Evolutionary conservation across 352 stramenopile genomes (phyloP), one percentile per base, ranked within the genome.

Genomic region (Globisporangium spiculum): DNA sequence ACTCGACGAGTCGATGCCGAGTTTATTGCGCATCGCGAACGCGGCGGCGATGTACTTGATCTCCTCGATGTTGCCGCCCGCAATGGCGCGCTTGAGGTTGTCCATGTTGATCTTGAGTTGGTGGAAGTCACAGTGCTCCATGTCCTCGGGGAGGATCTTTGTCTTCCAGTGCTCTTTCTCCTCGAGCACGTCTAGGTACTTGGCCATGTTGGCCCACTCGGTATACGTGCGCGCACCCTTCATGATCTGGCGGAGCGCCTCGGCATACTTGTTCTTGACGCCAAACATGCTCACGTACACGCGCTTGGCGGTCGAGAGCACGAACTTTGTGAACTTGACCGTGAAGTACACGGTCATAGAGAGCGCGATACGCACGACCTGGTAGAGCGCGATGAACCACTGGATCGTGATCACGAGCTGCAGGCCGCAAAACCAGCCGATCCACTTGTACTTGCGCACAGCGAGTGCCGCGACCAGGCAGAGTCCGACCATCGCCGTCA

Each of bases 301-400:
- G 4, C 67, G 67, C 54, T 70, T 74, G 20, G 59, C 52, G 14
- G 61, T 26, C 24, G 73, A 70, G 9, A 83, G 48, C 32, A 75
- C 66, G 62, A 76, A 77, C 60, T 90, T 90, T 57, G 75, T 32
- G 14, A 72, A 62, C 58, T 90, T 91, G 26, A 91, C 72, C 4
- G 73, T 61, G 24, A 89, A 48, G 64, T 89, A 89, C 22, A 72
- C 68, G 30, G 65, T 75, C 44, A 92, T 66, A 1, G 83, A 90
- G 8, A 90, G 34, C n/a, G 75, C 66, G 34, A 92, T 90, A 52
- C 83, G 81, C 22, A 72, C 61, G 67, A 90, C 76, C 60, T 90
- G 81, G 63, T 92, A 92, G 36, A 92, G 68, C 22, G 83, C 83
- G 16, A 89, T 67, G 61, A 84, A 70, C 81, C 80, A 89, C 67